A percentile compares a stretch with the other conserved stretches of the same genome.
Conservation (phyloP, 1,284 basidiomycete species). For the Ustilago trichophora region DNA sequence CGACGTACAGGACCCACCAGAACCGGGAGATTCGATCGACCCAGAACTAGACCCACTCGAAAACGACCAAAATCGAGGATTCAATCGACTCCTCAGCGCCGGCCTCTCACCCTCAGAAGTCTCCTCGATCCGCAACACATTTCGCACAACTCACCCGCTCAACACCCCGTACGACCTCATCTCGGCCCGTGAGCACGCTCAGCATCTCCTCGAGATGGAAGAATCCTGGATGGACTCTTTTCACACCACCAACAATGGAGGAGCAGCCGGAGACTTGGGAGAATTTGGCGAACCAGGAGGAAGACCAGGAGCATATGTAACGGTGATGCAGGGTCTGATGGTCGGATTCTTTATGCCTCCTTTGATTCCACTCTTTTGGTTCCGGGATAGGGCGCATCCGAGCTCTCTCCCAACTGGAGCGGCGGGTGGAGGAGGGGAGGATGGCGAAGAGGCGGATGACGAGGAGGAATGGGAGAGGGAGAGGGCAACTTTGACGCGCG, state of each 20-base stretch:
- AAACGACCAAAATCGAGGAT: slow-evolving; percentile 21
- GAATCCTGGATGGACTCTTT: slow-evolving; percentile 48
- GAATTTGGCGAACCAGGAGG: slow-evolving; percentile 1
- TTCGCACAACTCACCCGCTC: slow-evolving; percentile 24
- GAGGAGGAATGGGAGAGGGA: slow-evolving; percentile 18
- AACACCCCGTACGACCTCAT: slow-evolving; percentile 21
- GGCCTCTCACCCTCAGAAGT: slow-evolving; percentile 27
- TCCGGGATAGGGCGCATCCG: slow-evolving; percentile 24
- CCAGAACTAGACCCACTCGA: neutral
- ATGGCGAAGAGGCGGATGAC: slow-evolving; percentile 1
- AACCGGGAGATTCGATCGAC: neutral
- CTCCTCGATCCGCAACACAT: slow-evolving; percentile 26
- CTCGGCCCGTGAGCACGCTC: slow-evolving; percentile 18
- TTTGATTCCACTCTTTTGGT: slow-evolving; percentile 36
- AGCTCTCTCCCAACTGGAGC: slow-evolving; percentile 5
- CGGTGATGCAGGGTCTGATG: slow-evolving; percentile 35
- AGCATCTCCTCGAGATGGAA: slow-evolving; percentile 39
- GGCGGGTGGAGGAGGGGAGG: neutral
- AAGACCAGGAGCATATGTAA: slow-evolving; percentile 11
- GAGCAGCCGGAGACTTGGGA: neutral
- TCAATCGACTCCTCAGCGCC: slow-evolving; percentile 35
- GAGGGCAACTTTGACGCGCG: neutral
- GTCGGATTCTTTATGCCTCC: slow-evolving; percentile 37
- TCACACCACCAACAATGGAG: neutral
- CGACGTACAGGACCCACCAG: neutral